These are phyloP conservation scores for Anacardium occidentale DNA, from an alignment of 345 rosid genomes.

Conservation along the genomic window DNA sequence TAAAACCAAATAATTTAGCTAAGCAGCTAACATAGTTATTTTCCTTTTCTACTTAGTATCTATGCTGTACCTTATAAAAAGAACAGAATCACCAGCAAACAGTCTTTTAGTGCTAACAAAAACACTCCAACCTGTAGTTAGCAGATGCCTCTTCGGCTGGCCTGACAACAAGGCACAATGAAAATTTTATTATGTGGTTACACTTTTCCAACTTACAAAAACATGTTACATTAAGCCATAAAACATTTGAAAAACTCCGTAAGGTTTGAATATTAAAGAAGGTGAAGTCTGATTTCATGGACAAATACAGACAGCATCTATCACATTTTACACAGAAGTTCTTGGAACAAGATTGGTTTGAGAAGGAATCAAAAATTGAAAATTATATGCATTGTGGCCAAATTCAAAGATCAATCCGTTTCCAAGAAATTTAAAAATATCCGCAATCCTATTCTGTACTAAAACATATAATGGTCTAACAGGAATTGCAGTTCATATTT, in stretches of 20 bases:
- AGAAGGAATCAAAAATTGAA: too few relatives aligned
- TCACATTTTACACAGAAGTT: too few relatives aligned
- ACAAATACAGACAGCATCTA: too few relatives aligned
- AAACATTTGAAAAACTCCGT: background rate
- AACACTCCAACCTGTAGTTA: conserved; percentile 96
- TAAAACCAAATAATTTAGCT: conserved; percentile 20
- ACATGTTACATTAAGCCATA: conserved; percentile 5
- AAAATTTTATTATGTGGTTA: conserved; percentile 7
- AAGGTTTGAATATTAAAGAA: background rate
- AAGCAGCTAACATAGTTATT: conserved; percentile 13
- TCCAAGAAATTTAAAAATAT: background rate
- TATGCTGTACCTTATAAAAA: conserved; percentile 68
- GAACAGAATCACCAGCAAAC: conserved; percentile 91
- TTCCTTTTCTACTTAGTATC: background rate
- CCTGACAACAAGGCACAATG: conserved; percentile 42
- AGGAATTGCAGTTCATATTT: background rate
- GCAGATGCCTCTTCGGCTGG: conserved; percentile 87
- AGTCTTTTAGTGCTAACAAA: conserved; percentile 93
- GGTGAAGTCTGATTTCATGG: too few relatives aligned
- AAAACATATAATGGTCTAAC: background rate
- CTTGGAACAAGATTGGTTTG: too few relatives aligned
- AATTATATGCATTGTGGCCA: too few relatives aligned
- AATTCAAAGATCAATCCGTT: background rate
- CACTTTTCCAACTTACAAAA: background rate
- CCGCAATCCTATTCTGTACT: background rate